A percentile compares a stretch with the other conserved stretches of the same genome.
Conservation (phyloP, 1,284 basidiomycete genomes). For the Tilletia indica region DNA sequence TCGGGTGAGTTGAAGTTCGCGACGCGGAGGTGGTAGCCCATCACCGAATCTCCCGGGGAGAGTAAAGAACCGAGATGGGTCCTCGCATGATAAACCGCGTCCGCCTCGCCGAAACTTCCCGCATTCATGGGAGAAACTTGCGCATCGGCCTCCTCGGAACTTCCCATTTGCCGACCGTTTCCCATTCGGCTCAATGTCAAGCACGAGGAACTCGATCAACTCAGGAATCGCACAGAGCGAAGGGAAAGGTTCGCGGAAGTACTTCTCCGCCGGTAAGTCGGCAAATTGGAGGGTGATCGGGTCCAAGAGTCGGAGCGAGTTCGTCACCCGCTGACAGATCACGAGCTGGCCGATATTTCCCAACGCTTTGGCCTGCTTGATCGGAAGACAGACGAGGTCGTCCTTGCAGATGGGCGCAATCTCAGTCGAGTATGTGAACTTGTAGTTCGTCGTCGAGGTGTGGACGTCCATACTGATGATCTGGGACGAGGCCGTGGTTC, state of each 20-base stretch:
- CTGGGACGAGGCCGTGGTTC: slow-evolving; percentile 87
- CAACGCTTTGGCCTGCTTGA: slow-evolving; percentile 74
- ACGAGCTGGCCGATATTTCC: slow-evolving; percentile 84
- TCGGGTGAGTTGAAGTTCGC: slow-evolving; percentile 90
- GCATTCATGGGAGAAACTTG: slow-evolving; percentile 86
- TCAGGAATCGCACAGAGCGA: slow-evolving; percentile 78
- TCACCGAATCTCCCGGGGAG: slow-evolving; percentile 87
- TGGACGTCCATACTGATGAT: slow-evolving; percentile 90
- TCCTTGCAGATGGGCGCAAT: slow-evolving; percentile 97
- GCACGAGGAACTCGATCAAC: slow-evolving; percentile 88
- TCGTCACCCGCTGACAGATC: slow-evolving; percentile 85
- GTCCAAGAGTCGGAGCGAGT: slow-evolving; percentile 86
- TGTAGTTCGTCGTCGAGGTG: slow-evolving; percentile 88
- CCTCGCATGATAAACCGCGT: slow-evolving; percentile 90
- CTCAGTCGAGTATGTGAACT: slow-evolving; percentile 96
- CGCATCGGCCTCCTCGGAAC: slow-evolving; percentile 68
- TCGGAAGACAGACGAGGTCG: slow-evolving; percentile 86
- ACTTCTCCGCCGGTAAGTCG: slow-evolving; percentile 77
- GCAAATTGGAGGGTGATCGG: slow-evolving; percentile 78
- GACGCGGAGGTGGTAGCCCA: slow-evolving; percentile 84
- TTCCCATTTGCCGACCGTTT: slow-evolving; percentile 26
- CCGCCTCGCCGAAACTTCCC: slow-evolving; percentile 61
- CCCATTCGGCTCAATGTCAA: slow-evolving; percentile 78
- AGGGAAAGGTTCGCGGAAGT: slow-evolving; percentile 87
- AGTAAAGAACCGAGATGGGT: slow-evolving; percentile 93